Evolutionary conservation across 805 yeast species (phyloP).

Genomic region (Saturnispora diversa): DNA sequence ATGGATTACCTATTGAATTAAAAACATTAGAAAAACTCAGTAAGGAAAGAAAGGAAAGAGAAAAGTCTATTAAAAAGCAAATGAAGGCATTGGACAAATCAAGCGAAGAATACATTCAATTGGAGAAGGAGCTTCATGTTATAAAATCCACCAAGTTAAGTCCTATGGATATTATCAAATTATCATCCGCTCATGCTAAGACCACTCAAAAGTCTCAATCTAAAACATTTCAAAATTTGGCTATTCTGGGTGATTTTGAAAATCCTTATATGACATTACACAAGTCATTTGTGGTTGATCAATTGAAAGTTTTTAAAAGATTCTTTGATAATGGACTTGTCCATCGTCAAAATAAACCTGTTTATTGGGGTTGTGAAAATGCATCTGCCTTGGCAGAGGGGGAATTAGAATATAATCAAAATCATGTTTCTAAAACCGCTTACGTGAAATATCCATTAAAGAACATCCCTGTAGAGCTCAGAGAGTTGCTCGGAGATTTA

Average conservation of each 20-base stretch:
- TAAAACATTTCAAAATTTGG: conserved; percentile 57
- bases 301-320: conserved; percentile 58
- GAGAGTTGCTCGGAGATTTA: conserved; percentile 11
- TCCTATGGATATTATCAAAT: conserved; percentile 50
- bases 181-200: conserved; percentile 65
- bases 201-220: conserved; percentile 57
- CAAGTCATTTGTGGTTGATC: conserved; percentile 63
- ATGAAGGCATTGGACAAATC: conserved; percentile 17
- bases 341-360: conserved; percentile 85
- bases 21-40: conserved; percentile 55
- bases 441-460: conserved; percentile 58
- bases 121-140: conserved; percentile 11
- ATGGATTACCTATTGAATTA: conserved; percentile 92
- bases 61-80: conserved; percentile 25
- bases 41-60: conserved; percentile 23
- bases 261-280: conserved; percentile 67
- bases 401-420: conserved; percentile 77
- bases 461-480: conserved; percentile 19
- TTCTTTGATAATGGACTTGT: conserved; percentile 61
- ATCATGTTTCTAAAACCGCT: conserved; percentile 61
- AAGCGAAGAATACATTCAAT: conserved; percentile 10
- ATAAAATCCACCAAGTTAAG: conserved; percentile 25
- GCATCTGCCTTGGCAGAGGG: conserved; percentile 94
- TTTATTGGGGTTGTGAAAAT: conserved; percentile 95
- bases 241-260: conserved; percentile 77